These are phyloP conservation scores for Neostapfia colusana DNA, from an alignment of 176 grass and related monocot genomes.

Conservation along the genomic window DNA sequence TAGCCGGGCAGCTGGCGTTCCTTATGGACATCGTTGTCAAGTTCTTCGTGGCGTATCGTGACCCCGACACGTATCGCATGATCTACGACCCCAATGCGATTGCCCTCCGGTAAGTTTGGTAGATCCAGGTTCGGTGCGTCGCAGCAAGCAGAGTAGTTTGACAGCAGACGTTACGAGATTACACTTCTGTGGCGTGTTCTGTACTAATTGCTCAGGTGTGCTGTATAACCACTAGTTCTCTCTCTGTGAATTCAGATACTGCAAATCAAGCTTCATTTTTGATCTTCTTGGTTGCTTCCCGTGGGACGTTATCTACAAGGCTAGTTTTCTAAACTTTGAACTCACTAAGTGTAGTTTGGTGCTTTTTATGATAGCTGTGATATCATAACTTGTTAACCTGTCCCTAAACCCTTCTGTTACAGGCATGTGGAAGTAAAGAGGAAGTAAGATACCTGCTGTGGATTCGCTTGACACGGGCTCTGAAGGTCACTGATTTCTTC, in stretches of 20 bases:
- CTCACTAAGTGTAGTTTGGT: neutral
- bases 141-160: no score
- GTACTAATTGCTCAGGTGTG: neutral
- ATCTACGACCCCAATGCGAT: slow-evolving; percentile 52
- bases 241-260: slow-evolving; percentile 46
- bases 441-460: slow-evolving; percentile 90
- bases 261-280: slow-evolving; percentile 79
- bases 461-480: slow-evolving; percentile 72
- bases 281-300: slow-evolving; percentile 82
- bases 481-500: slow-evolving; percentile 73
- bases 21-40: slow-evolving; percentile 68
- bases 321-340: slow-evolving; percentile 13
- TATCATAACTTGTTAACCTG: neutral
- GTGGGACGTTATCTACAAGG: slow-evolving; percentile 96
- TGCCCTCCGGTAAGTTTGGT: slow-evolving; percentile 54
- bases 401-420: neutral
- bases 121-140: no score
- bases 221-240: neutral
- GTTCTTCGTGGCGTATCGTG: slow-evolving; percentile 83
- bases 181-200: neutral
- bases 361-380: neutral
- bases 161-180: no score
- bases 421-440: slow-evolving; percentile 77
- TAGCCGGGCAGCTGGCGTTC: slow-evolving; percentile 76
- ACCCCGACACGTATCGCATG: slow-evolving; percentile 73